phyloP scores from a whole-genome alignment of 163 green algal species.

The Volvox carteri region DNA sequence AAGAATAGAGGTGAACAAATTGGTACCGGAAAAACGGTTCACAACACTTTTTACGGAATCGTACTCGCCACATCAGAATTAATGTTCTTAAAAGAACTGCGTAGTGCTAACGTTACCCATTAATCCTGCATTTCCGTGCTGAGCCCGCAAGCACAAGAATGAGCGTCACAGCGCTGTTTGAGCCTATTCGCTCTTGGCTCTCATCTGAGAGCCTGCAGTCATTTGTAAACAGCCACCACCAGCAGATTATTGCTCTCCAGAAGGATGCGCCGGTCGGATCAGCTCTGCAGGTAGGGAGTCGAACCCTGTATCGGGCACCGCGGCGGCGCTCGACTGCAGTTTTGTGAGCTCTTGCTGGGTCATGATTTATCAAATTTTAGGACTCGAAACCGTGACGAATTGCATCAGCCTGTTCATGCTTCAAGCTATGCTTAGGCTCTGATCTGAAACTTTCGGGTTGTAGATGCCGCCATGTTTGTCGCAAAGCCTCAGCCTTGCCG shows the following conservation, averaged over 20 bases:
- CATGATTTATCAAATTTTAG: too few species aligned
- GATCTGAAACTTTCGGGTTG: background rate
- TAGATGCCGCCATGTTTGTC: background rate
- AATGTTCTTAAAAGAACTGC: background rate
- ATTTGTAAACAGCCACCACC: conserved; percentile 54
- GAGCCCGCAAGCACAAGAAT: conserved; percentile 13
- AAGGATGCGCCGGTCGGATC: conserved; percentile 49
- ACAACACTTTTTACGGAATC: conserved; percentile 8
- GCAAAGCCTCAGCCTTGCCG: too few species aligned
- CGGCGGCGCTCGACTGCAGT: background rate
- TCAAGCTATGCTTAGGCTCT: background rate
- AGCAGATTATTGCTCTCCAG: conserved; percentile 47
- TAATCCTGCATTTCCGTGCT: too few species aligned
- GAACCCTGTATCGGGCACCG: background rate
- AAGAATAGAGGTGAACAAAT: too few species aligned
- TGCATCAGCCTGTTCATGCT: too few species aligned
- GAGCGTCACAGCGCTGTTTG: conserved; percentile 39
- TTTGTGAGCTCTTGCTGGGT: too few species aligned
- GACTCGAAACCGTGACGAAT: too few species aligned
- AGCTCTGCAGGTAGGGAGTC: conserved; percentile 25
- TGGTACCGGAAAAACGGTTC: too few species aligned
- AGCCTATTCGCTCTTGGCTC: conserved; percentile 25
- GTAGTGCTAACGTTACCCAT: too few species aligned
- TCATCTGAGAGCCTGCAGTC: conserved; percentile 43
- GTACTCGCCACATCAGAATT: background rate